Evolutionary conservation across 2,329 filamentous ascomycete species (phyloP), one percentile per base, ranked within the genome.

Genomic region (Periconia digitata): DNA sequence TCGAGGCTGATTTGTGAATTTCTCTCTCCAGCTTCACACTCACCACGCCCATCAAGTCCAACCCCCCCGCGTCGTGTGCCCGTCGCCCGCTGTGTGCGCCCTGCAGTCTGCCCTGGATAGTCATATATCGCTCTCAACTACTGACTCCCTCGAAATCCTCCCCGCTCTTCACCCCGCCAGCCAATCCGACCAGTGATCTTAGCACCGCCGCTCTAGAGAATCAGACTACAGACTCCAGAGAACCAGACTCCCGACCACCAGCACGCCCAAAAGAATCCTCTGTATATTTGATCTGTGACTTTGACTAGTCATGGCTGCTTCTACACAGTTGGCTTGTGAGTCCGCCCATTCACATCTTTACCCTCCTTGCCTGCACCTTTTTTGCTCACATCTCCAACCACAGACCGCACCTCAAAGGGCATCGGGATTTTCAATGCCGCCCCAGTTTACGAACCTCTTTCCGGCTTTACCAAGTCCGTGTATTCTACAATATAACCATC

Each of bases 381-480:
- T 15, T 15, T 32, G 27, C 37, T 39, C 20, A 39, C 37, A 39
- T 7, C 20, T 13, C 18, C 37, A 22, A 37, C 18, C 12, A 32
- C 54, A 86, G 83, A 89, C 82, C 90, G 94, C 78, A 96, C 94
- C 74, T 88, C 92, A 76, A 97, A 96, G 85, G 87, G 86, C 74
- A 92, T 99, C 79, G 92, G 92, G 68, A 81, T 97, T 75, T 85
- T 95, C 76, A 89, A 97, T 79, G 90, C 91, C 66, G 89, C 86
- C 60, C 94, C 94, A 53, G 83, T 87, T 69, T 99, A 99, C 77
- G 83, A 89, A 74, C 78, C 86, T 69, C 82, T 97, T 68, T 78
- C 89, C 67, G 92, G 88, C 64, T 96, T 97, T 67, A 71, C 72
- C 50, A 79, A 71, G 82, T 85, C 73, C 44, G 59, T 27, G 10